phyloP scores from a whole-genome alignment of 495 filamentous ascomycete genomes.

The Penicillium daleae region DNA sequence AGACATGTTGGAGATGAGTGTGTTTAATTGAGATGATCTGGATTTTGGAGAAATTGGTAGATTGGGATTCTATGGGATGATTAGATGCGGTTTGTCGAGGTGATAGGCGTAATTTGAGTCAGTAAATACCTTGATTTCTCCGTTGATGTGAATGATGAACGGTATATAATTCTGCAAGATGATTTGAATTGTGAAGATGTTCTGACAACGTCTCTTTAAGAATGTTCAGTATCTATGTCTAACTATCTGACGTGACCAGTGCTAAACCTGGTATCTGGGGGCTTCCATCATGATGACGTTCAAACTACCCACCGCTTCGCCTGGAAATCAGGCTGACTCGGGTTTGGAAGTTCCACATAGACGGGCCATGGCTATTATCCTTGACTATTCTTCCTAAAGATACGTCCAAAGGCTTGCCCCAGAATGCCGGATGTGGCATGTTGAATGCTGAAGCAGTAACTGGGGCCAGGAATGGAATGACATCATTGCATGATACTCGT shows the following conservation, averaged over 20 bases:
- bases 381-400: neutral
- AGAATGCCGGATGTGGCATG: neutral
- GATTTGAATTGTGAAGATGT: neutral
- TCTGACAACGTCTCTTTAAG: neutral
- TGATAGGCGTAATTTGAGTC: neutral
- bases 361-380: neutral
- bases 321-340: neutral
- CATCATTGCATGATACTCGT: neutral
- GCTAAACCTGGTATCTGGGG: slow-evolving; percentile 20
- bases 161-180: neutral
- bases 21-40: too few relatives aligned
- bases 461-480: neutral
- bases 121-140: neutral
- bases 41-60: slow-evolving; percentile 2
- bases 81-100: neutral
- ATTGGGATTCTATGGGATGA: neutral
- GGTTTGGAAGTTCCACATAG: neutral
- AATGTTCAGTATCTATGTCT: neutral
- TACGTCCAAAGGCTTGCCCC: neutral
- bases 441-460: neutral
- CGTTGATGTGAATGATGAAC: neutral
- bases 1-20: slow-evolving; percentile 36
- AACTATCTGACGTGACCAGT: slow-evolving; percentile 26
- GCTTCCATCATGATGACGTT: slow-evolving; percentile 38
- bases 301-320: neutral